Evolutionary conservation across 1,284 basidiomycete species (phyloP).

Genomic region (Sphaerobolus stellatus): DNA sequence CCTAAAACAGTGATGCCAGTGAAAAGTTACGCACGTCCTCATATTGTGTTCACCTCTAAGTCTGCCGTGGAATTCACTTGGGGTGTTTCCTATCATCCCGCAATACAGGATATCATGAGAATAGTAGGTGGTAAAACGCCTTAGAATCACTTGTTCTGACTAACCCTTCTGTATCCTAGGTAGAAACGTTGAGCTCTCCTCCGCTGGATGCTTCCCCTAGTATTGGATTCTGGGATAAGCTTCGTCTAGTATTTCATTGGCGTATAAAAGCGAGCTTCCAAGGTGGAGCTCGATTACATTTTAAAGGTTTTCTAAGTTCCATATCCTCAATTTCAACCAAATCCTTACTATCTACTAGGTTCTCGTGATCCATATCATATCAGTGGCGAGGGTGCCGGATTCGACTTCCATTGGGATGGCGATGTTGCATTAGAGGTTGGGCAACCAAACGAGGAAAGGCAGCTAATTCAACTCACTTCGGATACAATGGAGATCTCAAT

Average conservation of each 20-base stretch:
- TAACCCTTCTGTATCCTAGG: conserved; percentile 15
- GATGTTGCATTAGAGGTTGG: conserved; percentile 74
- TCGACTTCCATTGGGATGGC: conserved; percentile 85
- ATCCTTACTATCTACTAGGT: conserved; percentile 48
- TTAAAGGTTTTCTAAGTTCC: conserved; percentile 66
- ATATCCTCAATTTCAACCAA: conserved; percentile 2
- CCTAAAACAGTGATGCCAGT: conserved; percentile 96
- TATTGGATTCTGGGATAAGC: conserved; percentile 89
- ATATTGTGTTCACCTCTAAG: conserved; percentile 64
- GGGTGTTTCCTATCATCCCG: conserved; percentile 88
- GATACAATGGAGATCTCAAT: conserved; percentile 80
- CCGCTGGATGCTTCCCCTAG: conserved; percentile 85
- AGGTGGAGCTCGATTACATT: conserved; percentile 74
- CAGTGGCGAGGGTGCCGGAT: conserved; percentile 80
- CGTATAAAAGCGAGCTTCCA: conserved; percentile 70
- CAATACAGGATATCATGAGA: conserved; percentile 84
- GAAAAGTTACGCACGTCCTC: conserved; percentile 86
- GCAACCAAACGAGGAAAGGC: conserved; percentile 70
- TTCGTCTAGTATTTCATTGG: conserved; percentile 87
- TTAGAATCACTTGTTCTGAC: neutral
- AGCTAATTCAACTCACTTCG: conserved; percentile 84
- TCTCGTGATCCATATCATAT: conserved; percentile 82
- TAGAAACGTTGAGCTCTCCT: conserved; percentile 81
- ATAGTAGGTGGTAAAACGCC: conserved; percentile 33
- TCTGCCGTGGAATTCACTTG: conserved; percentile 80